phyloP scores from a whole-genome alignment of 257 asterid species.

The Phtheirospermum japonicum region DNA sequence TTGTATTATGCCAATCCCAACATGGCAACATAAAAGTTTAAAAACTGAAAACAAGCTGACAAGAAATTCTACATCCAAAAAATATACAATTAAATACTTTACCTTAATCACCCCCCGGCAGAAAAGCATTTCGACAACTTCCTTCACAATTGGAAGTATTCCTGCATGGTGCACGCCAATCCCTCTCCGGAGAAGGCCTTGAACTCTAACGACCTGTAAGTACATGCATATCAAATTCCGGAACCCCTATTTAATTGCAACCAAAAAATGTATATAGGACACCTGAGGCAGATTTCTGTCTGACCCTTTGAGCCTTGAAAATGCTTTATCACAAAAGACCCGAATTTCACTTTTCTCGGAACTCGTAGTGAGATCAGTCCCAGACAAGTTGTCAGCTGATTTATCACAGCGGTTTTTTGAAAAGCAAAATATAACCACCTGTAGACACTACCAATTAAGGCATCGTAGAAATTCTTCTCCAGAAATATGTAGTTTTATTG shows the following conservation, averaged over 20 bases:
- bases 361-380: slow-evolving; percentile 91
- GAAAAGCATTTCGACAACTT: slow-evolving; percentile 99
- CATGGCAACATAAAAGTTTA: not conserved
- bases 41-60: slow-evolving; percentile 18
- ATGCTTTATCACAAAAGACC: slow-evolving; percentile 93
- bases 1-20: slow-evolving; percentile 11
- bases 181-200: slow-evolving; percentile 86
- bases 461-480: slow-evolving; percentile 19
- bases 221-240: slow-evolving; percentile 26
- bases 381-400: slow-evolving; percentile 77
- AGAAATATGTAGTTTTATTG: slow-evolving; percentile 7
- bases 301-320: slow-evolving; percentile 95
- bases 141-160: slow-evolving; percentile 94
- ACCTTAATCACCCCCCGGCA: slow-evolving; percentile 99
- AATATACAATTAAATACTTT: slow-evolving; percentile 24
- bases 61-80: slow-evolving; percentile 15
- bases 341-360: slow-evolving; percentile 96
- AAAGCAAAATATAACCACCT: slow-evolving; percentile 97
- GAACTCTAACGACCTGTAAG: slow-evolving; percentile 88
- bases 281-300: slow-evolving; percentile 98
- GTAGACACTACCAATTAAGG: slow-evolving; percentile 28
- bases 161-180: slow-evolving; percentile 99
- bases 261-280: slow-evolving; percentile 24
- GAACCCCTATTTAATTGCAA: slow-evolving; percentile 24
- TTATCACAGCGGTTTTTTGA: slow-evolving; percentile 94